phyloP scores from a whole-genome alignment of 2,329 filamentous ascomycete genomes.

The Colletotrichum musicola region DNA sequence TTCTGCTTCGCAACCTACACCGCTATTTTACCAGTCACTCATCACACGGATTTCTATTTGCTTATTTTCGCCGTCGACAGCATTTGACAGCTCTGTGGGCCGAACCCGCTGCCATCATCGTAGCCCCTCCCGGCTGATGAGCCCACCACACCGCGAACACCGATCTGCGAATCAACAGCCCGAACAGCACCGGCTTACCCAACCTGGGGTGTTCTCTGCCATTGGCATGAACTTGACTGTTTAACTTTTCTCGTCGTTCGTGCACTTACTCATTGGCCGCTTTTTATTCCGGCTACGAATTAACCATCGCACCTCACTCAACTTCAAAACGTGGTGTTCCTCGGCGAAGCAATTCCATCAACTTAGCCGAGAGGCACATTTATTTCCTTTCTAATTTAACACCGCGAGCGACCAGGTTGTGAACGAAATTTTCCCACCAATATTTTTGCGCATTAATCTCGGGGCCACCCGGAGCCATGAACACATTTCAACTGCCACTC shows the following conservation, averaged over 20 bases:
- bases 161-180: constrained; percentile 5
- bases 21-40: background rate
- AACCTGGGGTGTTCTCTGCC: background rate
- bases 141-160: constrained; percentile 10
- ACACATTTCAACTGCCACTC: background rate
- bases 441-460: background rate
- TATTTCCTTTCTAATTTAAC: background rate
- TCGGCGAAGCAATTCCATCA: background rate
- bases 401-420: background rate
- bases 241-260: background rate
- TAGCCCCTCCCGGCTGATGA: constrained; percentile 11
- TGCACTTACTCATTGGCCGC: background rate
- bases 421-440: background rate
- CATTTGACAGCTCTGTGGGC: background rate
- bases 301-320: background rate
- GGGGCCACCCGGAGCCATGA: background rate
- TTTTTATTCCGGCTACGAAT: background rate
- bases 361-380: constrained; percentile 11
- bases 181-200: background rate
- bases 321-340: background rate
- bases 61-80: background rate
- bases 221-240: background rate
- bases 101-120: background rate
- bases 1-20: constrained; percentile 1
- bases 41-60: background rate